These are phyloP conservation scores for Colletotrichum sp. DNA, from an alignment of 2,329 filamentous ascomycete genomes.

Conservation along the genomic window DNA sequence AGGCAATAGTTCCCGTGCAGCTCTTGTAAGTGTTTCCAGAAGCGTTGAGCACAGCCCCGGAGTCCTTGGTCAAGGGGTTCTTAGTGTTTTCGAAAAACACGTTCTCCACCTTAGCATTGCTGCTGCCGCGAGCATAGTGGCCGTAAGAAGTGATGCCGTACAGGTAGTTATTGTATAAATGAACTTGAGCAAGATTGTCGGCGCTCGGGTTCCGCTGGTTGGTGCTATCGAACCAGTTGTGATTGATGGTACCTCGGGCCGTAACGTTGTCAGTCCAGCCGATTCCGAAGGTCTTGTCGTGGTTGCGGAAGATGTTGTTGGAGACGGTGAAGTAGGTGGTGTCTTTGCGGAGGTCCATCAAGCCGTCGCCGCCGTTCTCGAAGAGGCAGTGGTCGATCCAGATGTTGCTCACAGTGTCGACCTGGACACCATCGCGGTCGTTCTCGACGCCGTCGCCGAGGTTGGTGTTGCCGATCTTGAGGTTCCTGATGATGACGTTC, in stretches of 20 bases:
- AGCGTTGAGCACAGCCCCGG: neutral
- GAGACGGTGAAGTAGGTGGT: conserved; percentile 25
- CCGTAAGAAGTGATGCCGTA: conserved; percentile 17
- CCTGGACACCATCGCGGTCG: conserved; percentile 19
- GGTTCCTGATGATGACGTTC: conserved; percentile 26
- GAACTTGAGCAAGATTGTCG: conserved; percentile 18
- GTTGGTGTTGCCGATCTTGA: conserved; percentile 19
- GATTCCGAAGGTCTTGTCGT: conserved; percentile 24
- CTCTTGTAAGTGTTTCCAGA: conserved; percentile 10
- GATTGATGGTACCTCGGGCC: conserved; percentile 16
- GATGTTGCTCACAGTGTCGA: conserved; percentile 21
- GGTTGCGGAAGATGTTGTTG: conserved; percentile 24
- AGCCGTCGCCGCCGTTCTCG: conserved; percentile 18
- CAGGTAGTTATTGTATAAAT: conserved; percentile 24
- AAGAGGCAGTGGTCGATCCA: conserved; percentile 25
- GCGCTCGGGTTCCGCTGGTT: conserved; percentile 23
- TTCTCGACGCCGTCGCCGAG: conserved; percentile 4
- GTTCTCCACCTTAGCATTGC: conserved; percentile 19
- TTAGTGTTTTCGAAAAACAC: conserved; percentile 21
- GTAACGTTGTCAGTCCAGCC: conserved; percentile 24
- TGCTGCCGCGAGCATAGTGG: conserved; percentile 20
- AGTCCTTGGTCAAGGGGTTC: conserved; percentile 15
- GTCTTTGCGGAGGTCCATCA: conserved; percentile 21
- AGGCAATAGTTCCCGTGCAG: conserved; percentile 8
- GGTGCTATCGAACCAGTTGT: conserved; percentile 22